phyloP scores from a whole-genome alignment of 2,329 filamentous ascomycete species.

The Cladophialophora bantiana region DNA sequence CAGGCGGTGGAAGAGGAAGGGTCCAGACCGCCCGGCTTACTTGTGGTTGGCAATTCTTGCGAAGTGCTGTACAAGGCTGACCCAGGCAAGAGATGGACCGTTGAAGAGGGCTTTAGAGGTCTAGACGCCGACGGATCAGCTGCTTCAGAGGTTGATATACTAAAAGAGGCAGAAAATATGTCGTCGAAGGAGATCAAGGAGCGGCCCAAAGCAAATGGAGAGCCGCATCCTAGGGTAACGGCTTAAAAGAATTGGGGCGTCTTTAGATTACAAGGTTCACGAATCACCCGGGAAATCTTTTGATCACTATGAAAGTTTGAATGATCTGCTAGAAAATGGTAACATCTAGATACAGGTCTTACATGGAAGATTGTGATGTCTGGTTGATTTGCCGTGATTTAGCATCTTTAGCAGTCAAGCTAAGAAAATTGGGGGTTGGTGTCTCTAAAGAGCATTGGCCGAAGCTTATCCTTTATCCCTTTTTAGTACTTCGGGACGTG shows the following conservation, averaged over 20 bases:
- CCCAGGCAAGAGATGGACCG: constrained; percentile 72
- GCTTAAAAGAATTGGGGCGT: not conserved
- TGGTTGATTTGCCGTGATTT: too few relatives aligned
- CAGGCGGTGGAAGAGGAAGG: constrained; percentile 88
- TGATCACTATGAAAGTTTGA: not conserved
- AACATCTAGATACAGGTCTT: not conserved
- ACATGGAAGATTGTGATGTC: not conserved
- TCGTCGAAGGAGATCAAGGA: constrained; percentile 5
- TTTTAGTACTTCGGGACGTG: not conserved
- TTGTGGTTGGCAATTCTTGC: constrained; percentile 86
- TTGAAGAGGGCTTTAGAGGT: constrained; percentile 85
- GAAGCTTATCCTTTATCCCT: not conserved
- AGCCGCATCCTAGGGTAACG: not conserved
- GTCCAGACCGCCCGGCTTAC: constrained; percentile 82
- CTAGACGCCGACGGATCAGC: constrained; percentile 58
- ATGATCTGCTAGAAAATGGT: not conserved
- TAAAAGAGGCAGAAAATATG: constrained; percentile 30
- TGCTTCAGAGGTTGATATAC: constrained; percentile 23
- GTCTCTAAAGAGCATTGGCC: not conserved
- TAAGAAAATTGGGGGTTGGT: too few relatives aligned
- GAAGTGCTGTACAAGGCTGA: constrained; percentile 72
- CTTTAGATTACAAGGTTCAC: not conserved
- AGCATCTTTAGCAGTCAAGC: too few relatives aligned
- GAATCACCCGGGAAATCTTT: not conserved
- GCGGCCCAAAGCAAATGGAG: constrained; percentile 2